Percentiles rank a stretch among this genome's conserved stretches.
phyloP scores from a whole-genome alignment of 1,284 basidiomycete species.

The Malassezia sp. region DNA sequence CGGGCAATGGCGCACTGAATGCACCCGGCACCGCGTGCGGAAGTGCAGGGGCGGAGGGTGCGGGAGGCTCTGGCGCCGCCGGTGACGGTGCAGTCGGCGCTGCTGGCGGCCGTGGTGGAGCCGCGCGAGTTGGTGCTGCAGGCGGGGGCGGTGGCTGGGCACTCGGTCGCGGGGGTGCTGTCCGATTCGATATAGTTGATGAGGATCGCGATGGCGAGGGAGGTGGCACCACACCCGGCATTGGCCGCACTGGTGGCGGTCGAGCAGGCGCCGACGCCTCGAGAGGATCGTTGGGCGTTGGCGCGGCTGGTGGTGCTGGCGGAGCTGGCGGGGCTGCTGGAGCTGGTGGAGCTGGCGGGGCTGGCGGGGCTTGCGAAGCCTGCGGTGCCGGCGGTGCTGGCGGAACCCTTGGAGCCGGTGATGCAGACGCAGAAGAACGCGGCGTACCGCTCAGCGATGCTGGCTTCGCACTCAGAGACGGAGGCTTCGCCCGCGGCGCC shows the following conservation, averaged over 20 bases:
- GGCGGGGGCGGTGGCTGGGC: slow-evolving; percentile 11
- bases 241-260: slow-evolving; percentile 1
- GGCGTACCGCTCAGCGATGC: slow-evolving; percentile 3
- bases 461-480: slow-evolving; percentile 7
- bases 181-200: background rate
- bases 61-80: background rate
- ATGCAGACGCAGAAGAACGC: background rate
- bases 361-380: slow-evolving; percentile 1
- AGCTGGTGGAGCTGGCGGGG: slow-evolving; percentile 2
- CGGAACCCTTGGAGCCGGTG: background rate
- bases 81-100: background rate
- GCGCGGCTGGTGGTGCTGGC: background rate
- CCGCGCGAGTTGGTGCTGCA: slow-evolving; percentile 12
- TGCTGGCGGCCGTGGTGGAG: slow-evolving; percentile 13
- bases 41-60: background rate
- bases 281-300: too few species aligned
- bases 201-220: background rate
- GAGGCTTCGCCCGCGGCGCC: slow-evolving; percentile 12
- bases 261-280: slow-evolving; percentile 1
- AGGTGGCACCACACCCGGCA: background rate
- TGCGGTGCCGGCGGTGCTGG: slow-evolving; percentile 3
- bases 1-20: too few species aligned
- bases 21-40: too few species aligned
- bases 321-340: background rate
- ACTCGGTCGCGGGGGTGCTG: slow-evolving; percentile 7